phyloP scores from a whole-genome alignment of 2,329 filamentous ascomycete species.

The Periconia digitata region DNA sequence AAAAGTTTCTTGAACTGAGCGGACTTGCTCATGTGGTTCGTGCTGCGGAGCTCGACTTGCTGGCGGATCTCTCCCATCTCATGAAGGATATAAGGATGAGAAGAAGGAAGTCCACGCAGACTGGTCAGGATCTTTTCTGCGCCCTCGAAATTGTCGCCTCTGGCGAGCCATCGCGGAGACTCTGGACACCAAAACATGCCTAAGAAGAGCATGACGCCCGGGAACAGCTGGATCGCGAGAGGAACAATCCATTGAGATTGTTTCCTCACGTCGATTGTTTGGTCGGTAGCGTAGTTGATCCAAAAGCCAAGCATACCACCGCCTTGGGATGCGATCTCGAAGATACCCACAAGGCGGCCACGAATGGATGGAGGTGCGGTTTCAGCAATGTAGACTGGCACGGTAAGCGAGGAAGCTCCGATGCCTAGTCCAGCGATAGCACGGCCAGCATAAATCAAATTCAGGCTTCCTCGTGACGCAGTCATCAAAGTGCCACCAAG shows the following conservation, averaged over 20 bases:
- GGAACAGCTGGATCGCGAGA: constrained; percentile 51
- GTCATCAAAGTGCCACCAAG: constrained; percentile 46
- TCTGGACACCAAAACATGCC: constrained; percentile 44
- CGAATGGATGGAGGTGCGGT: constrained; percentile 62
- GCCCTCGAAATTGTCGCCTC: constrained; percentile 39
- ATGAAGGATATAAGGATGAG: constrained; percentile 49
- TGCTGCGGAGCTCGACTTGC: constrained; percentile 36
- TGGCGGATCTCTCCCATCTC: constrained; percentile 53
- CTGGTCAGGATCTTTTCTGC: constrained; percentile 46
- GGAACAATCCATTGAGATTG: constrained; percentile 65
- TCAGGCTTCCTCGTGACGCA: constrained; percentile 37
- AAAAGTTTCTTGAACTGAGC: constrained; percentile 40
- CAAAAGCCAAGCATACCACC: constrained; percentile 55
- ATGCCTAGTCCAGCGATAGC: constrained; percentile 44
- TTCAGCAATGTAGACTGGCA: constrained; percentile 44
- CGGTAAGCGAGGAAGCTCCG: constrained; percentile 40
- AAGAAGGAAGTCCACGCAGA: constrained; percentile 49
- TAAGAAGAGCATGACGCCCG: constrained; percentile 39
- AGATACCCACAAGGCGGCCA: constrained; percentile 66
- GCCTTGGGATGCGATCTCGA: constrained; percentile 66
- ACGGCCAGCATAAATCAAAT: constrained; percentile 41
- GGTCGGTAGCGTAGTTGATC: constrained; percentile 47
- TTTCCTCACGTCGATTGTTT: constrained; percentile 46
- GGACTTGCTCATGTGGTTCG: constrained; percentile 29
- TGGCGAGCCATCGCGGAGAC: constrained; percentile 34